These are phyloP conservation scores for Aleurites moluccanus DNA, from an alignment of 441 rosid genomes.

Conservation along the genomic window DNA sequence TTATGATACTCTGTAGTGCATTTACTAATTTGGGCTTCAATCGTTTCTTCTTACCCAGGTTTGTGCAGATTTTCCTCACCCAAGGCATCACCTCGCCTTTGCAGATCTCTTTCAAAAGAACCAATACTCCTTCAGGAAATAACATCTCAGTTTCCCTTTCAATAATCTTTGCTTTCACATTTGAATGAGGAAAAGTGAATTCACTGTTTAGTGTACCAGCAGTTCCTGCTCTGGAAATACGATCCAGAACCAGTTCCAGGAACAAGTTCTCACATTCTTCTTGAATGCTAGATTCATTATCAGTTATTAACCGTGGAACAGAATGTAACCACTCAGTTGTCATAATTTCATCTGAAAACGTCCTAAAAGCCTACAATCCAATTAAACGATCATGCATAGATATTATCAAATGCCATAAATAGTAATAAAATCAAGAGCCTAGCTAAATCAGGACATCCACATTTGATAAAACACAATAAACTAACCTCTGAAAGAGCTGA, in stretches of 20 bases:
- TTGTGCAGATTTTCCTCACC: conserved; percentile 84
- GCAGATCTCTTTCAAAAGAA: conserved; percentile 69
- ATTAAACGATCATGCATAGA: background rate
- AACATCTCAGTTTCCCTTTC: conserved; percentile 48
- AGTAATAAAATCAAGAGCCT: conserved; percentile 4
- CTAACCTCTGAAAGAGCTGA: conserved; percentile 93
- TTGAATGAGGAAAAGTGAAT: conserved; percentile 28
- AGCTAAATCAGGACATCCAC: conserved; percentile 13
- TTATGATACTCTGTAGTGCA: conserved; percentile 77
- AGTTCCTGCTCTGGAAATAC: conserved; percentile 58
- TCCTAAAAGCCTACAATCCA: conserved; percentile 60
- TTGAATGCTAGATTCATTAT: conserved; percentile 88
- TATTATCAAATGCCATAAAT: background rate
- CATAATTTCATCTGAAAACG: conserved; percentile 57
- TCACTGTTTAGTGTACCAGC: conserved; percentile 27
- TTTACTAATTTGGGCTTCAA: conserved; percentile 62
- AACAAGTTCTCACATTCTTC: conserved; percentile 94
- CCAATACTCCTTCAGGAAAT: conserved; percentile 60
- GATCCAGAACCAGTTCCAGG: conserved; percentile 74
- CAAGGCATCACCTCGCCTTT: conserved; percentile 78
- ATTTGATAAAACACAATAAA: conserved; percentile 15
- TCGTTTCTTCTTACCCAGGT: conserved; percentile 75
- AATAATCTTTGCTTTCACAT: conserved; percentile 30
- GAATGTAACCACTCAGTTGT: conserved; percentile 83
- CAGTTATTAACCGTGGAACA: conserved; percentile 77